phyloP scores from a whole-genome alignment of 176 grass and related monocot genomes.

The Panicum miliaceum region DNA sequence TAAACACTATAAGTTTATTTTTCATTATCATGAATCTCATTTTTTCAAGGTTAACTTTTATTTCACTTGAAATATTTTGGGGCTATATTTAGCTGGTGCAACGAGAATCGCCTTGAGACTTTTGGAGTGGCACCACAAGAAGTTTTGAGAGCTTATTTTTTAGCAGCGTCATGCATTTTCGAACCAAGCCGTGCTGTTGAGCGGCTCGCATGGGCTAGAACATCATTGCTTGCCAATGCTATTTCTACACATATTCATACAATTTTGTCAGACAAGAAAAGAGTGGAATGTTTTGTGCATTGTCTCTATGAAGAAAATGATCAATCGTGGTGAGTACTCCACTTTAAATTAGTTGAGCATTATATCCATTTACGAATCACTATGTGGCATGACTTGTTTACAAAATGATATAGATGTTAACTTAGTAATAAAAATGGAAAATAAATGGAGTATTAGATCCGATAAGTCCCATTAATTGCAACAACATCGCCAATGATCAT shows the following conservation, averaged over 20 bases:
- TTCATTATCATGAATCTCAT: not conserved
- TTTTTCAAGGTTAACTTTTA: not conserved
- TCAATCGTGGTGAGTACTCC: conserved; percentile 41
- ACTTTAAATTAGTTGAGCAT: not conserved
- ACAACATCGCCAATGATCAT: not conserved
- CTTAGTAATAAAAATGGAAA: not conserved
- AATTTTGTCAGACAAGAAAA: conserved; percentile 8
- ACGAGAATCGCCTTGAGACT: conserved; percentile 44
- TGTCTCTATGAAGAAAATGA: conserved; percentile 39
- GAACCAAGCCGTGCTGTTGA: conserved; percentile 62
- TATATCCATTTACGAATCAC: not conserved
- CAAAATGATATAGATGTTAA: not conserved
- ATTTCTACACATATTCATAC: conserved; percentile 41
- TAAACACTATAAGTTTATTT: conserved; percentile 25
- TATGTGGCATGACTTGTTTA: not conserved
- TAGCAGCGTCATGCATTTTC: conserved; percentile 62
- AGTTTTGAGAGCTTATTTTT: conserved; percentile 63
- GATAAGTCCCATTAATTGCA: not conserved
- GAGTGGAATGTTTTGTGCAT: conserved; percentile 34
- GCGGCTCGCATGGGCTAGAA: conserved; percentile 66
- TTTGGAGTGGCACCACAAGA: conserved; percentile 47
- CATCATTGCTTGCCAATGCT: conserved; percentile 47
- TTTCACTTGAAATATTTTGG: not conserved
- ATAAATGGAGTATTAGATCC: not conserved
- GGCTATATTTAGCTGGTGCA: conserved; percentile 60